Conservation (phyloP, 306 rosid species). For the Rosa multiflora region DNA sequence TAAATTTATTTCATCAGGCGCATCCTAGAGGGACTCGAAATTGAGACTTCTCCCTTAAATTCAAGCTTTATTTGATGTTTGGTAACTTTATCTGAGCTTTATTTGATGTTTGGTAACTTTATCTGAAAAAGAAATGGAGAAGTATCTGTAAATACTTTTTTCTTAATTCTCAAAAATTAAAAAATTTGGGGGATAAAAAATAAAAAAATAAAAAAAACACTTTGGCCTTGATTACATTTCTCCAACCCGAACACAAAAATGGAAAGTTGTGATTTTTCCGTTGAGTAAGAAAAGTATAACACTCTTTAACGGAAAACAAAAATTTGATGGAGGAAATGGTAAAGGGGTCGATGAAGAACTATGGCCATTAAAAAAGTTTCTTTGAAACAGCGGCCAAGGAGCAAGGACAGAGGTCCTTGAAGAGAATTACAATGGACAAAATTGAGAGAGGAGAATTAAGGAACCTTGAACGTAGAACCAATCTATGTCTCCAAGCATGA, state of each 20-base stretch:
- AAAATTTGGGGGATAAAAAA: no score
- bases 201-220: no score
- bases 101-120: not conserved
- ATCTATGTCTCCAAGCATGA: no score
- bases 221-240: not conserved
- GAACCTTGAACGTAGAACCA: no score
- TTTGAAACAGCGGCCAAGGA: not conserved
- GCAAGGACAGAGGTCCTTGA: not conserved
- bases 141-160: not conserved
- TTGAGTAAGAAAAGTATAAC: not conserved
- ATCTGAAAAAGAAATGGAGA: not conserved
- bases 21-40: not conserved
- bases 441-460: no score
- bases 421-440: not conserved
- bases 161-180: not conserved
- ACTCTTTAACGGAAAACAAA: not conserved
- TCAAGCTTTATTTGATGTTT: not conserved
- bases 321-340: not conserved
- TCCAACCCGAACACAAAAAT: not conserved
- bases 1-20: not conserved
- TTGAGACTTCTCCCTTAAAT: not conserved
- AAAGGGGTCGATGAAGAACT: not conserved
- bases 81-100: not conserved
- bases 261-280: not conserved
- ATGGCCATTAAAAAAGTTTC: not conserved